These are phyloP conservation scores for Microsporum audouinii DNA, from an alignment of 2,329 filamentous ascomycete genomes.

Conservation along the genomic window DNA sequence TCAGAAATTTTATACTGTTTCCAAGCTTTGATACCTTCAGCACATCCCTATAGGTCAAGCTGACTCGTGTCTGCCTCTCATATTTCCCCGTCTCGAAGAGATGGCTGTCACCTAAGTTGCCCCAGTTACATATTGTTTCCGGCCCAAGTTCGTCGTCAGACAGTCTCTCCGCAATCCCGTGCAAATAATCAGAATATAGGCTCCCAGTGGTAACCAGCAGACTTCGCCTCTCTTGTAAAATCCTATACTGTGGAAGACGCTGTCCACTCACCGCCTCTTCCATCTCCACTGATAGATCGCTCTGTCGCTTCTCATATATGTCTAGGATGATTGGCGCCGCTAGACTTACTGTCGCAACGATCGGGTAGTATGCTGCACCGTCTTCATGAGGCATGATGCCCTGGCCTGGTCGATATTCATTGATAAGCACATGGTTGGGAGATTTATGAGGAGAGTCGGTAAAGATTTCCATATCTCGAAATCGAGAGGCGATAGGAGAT, in stretches of 20 bases:
- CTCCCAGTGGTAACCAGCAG: conserved; percentile 45
- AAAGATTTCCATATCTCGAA: conserved; percentile 42
- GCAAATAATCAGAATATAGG: conserved; percentile 47
- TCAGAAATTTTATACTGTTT: conserved; percentile 49
- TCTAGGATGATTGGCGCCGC: conserved; percentile 68
- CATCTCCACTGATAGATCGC: conserved; percentile 26
- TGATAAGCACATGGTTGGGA: conserved; percentile 87
- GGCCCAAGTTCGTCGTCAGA: conserved; percentile 55
- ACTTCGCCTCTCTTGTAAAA: conserved; percentile 76
- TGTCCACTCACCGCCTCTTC: conserved; percentile 7
- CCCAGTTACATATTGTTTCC: conserved; percentile 46
- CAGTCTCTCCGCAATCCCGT: conserved; percentile 45
- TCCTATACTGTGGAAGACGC: conserved; percentile 37
- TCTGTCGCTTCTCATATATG: conserved; percentile 52
- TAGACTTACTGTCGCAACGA: conserved; percentile 84
- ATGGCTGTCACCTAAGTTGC: conserved; percentile 37
- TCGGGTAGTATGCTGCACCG: conserved; percentile 70
- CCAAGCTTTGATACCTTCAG: conserved; percentile 66
- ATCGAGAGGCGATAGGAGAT: conserved; percentile 52
- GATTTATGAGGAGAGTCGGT: conserved; percentile 55
- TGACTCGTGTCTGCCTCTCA: conserved; percentile 42
- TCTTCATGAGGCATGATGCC: conserved; percentile 99
- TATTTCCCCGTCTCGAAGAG: conserved; percentile 33
- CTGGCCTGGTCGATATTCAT: conserved; percentile 76
- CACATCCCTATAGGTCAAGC: conserved; percentile 69